Evolutionary conservation across 2,329 filamentous ascomycete species (phyloP).

Genomic region (Raffaelea albimanens): DNA sequence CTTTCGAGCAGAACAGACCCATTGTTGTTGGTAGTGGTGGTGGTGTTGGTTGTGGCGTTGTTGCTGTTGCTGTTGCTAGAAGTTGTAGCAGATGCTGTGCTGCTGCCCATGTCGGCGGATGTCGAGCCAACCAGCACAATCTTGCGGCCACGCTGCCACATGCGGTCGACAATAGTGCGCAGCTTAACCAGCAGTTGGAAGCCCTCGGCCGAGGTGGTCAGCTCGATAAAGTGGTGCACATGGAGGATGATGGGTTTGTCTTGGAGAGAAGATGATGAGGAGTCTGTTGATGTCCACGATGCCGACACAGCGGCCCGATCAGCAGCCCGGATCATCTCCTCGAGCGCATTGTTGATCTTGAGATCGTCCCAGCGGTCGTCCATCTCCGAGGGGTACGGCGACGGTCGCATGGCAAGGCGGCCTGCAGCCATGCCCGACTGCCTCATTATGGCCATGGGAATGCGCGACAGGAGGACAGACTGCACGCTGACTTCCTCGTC

Average conservation of each 20-base stretch:
- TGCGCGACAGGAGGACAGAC: constrained; percentile 15
- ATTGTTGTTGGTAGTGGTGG: too few species aligned
- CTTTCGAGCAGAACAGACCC: constrained; percentile 20
- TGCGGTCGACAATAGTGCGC: constrained; percentile 59
- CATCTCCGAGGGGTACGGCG: constrained; percentile 17
- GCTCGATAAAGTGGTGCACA: constrained; percentile 70
- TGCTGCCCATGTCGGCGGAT: constrained; percentile 44
- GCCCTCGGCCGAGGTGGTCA: constrained; percentile 61
- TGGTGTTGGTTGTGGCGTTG: too few species aligned
- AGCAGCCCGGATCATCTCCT: constrained; percentile 43
- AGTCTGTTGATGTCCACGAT: background rate
- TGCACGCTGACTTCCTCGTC: constrained; percentile 23
- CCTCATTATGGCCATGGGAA: constrained; percentile 10
- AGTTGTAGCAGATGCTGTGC: constrained; percentile 5
- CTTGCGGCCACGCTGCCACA: constrained; percentile 60
- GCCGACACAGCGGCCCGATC: constrained; percentile 19
- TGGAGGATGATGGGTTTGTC: constrained; percentile 57
- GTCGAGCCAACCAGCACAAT: constrained; percentile 71
- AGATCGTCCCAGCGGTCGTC: constrained; percentile 51
- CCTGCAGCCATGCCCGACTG: constrained; percentile 1
- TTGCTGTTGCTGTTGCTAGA: too few species aligned
- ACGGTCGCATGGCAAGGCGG: constrained; percentile 11
- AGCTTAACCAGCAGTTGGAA: constrained; percentile 60
- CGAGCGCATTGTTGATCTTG: constrained; percentile 48
- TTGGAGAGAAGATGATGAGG: background rate